Conservation (phyloP, 2,329 filamentous ascomycete species). For the Cordyceps cicadae region DNA sequence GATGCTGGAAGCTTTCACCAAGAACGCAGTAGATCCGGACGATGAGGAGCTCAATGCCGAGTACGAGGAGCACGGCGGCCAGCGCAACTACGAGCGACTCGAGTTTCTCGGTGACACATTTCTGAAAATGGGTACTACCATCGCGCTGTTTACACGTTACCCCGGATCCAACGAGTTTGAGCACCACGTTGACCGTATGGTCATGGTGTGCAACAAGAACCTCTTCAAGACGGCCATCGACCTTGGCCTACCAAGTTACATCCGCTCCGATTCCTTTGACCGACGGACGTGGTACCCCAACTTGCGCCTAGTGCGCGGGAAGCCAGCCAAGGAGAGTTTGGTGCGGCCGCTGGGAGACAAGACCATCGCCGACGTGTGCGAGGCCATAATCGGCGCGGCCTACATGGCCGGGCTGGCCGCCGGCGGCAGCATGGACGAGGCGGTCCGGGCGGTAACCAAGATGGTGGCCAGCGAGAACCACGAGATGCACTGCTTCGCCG, state of each 20-base stretch:
- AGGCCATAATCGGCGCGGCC: constrained; percentile 86
- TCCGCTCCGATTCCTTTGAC: constrained; percentile 77
- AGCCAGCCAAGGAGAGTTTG: constrained; percentile 38
- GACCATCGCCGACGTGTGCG: constrained; percentile 86
- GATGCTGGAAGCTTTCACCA: constrained; percentile 84
- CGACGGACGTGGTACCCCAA: constrained; percentile 84
- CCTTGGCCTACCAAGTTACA: constrained; percentile 59
- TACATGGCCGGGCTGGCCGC: constrained; percentile 41
- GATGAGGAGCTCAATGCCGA: constrained; percentile 66
- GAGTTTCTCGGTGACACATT: constrained; percentile 93
- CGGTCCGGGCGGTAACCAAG: constrained; percentile 55
- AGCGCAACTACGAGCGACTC: constrained; percentile 81
- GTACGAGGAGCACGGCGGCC: constrained; percentile 70
- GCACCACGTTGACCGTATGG: constrained; percentile 86
- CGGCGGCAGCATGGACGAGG: constrained; percentile 42
- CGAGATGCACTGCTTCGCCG: constrained; percentile 56
- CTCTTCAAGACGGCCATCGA: constrained; percentile 69
- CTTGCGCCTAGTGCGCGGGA: constrained; percentile 65
- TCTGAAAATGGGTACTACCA: constrained; percentile 90
- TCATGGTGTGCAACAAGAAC: constrained; percentile 84
- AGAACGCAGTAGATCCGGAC: constrained; percentile 78
- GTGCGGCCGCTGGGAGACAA: constrained; percentile 74
- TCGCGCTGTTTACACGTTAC: constrained; percentile 70
- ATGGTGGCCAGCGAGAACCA: constrained; percentile 66
- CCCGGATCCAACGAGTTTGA: constrained; percentile 75